Percentiles rank a stretch among this genome's conserved stretches.
phyloP scores from a whole-genome alignment of 192 early-diverging fungal species.

The Backusella macrospora region DNA sequence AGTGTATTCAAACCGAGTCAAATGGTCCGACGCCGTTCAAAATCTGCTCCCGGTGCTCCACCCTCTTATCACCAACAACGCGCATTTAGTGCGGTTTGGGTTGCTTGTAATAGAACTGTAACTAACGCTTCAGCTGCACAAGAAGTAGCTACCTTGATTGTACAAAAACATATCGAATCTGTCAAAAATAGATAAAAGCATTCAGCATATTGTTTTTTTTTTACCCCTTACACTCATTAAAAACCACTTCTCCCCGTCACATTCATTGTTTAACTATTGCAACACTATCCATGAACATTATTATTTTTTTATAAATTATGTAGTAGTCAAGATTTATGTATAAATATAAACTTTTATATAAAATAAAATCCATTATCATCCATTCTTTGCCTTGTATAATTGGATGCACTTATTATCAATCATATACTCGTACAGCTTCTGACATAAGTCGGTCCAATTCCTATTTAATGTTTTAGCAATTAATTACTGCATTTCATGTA shows the following conservation, averaged over 20 bases:
- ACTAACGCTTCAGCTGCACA: conserved; percentile 11
- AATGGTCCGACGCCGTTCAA: conserved; percentile 19
- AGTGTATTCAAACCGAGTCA: neutral
- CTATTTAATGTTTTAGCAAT: conserved; percentile 22
- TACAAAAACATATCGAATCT: conserved; percentile 24
- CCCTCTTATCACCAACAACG: conserved; percentile 22
- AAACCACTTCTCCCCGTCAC: conserved; percentile 6
- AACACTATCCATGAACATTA: conserved; percentile 10
- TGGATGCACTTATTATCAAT: neutral
- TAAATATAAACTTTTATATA: conserved; percentile 15
- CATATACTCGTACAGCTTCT: conserved; percentile 35
- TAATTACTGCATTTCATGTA: neutral
- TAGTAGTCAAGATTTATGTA: conserved; percentile 10
- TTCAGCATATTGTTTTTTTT: neutral
- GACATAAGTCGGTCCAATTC: conserved; percentile 43
- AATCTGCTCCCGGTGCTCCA: conserved; percentile 24
- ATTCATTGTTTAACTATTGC: conserved; percentile 18
- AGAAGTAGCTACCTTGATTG: conserved; percentile 21
- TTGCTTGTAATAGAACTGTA: neutral
- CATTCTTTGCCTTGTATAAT: neutral
- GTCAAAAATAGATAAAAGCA: conserved; percentile 21
- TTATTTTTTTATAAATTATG: conserved; percentile 10
- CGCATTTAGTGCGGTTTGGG: conserved; percentile 17
- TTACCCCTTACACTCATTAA: neutral
- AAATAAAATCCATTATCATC: conserved; percentile 19